Conservation (phyloP, 2,329 filamentous ascomycete genomes). For the Xylaria sp. region DNA sequence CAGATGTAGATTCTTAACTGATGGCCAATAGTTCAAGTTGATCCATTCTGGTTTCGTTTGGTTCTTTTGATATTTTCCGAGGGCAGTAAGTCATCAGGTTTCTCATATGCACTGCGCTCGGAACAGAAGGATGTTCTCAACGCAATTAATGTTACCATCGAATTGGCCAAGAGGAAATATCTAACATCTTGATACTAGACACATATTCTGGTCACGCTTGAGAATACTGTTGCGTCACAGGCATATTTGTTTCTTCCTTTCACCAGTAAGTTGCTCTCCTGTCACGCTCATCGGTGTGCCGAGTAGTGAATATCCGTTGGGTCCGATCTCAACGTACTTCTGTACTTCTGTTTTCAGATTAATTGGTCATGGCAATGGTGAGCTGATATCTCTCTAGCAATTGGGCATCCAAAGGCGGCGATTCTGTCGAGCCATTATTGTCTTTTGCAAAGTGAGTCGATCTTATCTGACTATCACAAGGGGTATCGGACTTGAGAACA, state of each 20-base stretch:
- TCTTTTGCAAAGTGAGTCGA: constrained; percentile 4
- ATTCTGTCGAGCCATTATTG: neutral
- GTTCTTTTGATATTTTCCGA: neutral
- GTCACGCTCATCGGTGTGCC: neutral
- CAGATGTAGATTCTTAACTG: neutral
- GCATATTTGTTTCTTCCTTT: neutral
- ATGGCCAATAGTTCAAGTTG: constrained; percentile 2
- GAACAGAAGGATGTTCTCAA: neutral
- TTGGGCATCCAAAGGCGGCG: neutral
- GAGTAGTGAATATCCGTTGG: neutral
- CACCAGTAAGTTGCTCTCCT: constrained; percentile 1
- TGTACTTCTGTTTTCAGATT: neutral
- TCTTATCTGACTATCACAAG: neutral
- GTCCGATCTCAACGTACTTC: neutral
- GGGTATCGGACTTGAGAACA: neutral
- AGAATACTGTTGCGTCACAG: neutral
- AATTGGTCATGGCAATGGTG: neutral
- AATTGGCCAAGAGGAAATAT: neutral
- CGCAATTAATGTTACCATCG: neutral
- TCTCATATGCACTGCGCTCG: neutral
- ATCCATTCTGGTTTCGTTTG: neutral
- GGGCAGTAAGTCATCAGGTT: constrained; percentile 2
- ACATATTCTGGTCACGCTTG: neutral
- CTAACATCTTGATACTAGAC: constrained; percentile 8
- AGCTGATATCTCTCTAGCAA: constrained; percentile 1